Evolutionary conservation across 495 filamentous ascomycete genomes (phyloP).

Genomic region (Opeltia flavorubescens): DNA sequence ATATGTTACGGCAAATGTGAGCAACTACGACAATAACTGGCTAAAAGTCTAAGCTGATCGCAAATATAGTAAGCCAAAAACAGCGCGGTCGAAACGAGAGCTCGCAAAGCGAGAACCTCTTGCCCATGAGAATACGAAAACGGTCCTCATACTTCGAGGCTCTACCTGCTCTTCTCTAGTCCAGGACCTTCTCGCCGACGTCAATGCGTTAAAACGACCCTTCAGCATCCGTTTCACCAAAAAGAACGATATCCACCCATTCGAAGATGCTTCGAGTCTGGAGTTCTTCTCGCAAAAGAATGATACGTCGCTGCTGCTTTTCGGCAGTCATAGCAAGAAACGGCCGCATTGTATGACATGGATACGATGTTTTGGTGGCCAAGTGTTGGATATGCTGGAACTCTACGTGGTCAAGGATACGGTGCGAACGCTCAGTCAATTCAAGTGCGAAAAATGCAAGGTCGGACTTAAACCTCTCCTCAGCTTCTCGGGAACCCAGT

Average conservation of each 20-base stretch:
- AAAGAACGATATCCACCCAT: conserved; percentile 87
- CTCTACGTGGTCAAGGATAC: conserved; percentile 55
- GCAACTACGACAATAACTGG: conserved; percentile 7
- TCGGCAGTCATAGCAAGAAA: conserved; percentile 80
- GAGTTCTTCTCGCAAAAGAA: conserved; percentile 95
- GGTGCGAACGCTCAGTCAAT: conserved; percentile 53
- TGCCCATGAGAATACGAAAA: conserved; percentile 72
- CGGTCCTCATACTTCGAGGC: conserved; percentile 70
- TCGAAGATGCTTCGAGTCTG: conserved; percentile 73
- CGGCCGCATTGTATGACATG: conserved; percentile 78
- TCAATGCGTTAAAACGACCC: conserved; percentile 67
- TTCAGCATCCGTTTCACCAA: conserved; percentile 78
- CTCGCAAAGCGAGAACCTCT: conserved; percentile 88
- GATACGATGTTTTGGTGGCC: conserved; percentile 65
- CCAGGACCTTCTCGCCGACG: conserved; percentile 66
- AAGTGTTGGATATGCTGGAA: conserved; percentile 89
- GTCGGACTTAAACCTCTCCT: conserved; percentile 80
- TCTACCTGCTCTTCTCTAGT: conserved; percentile 64
- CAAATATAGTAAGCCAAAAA: conserved; percentile 65
- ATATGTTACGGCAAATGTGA: conserved; percentile 38
- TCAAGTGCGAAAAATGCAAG: conserved; percentile 69
- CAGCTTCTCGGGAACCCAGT: conserved; percentile 69
- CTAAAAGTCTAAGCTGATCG: conserved; percentile 5
- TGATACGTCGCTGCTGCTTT: conserved; percentile 68
- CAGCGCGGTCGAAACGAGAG: conserved; percentile 83